A percentile compares a stretch with the other conserved stretches of the same genome.
phyloP scores from a whole-genome alignment of 805 yeast genomes.

The Lipomyces sp. region DNA sequence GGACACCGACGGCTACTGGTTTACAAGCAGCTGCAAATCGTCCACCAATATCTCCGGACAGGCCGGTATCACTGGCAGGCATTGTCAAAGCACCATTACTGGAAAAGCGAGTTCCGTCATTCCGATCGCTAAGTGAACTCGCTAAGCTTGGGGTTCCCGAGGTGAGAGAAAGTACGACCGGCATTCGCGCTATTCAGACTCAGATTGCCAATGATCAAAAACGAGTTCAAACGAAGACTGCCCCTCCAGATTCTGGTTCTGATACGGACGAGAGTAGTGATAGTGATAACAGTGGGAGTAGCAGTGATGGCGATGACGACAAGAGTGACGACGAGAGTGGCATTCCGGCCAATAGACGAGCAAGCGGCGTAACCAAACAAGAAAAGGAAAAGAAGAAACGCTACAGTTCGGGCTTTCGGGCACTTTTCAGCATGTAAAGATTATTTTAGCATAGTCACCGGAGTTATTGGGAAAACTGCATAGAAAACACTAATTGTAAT shows the following conservation, averaged over 20 bases:
- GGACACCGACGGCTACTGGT: neutral
- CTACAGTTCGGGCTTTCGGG: slow-evolving; percentile 28
- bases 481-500: neutral
- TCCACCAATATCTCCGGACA: neutral
- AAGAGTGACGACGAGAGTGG: slow-evolving; percentile 20
- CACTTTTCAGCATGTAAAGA: slow-evolving; percentile 11
- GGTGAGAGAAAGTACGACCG: slow-evolving; percentile 32
- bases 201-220: neutral
- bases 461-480: neutral
- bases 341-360: slow-evolving; percentile 29
- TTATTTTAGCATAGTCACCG: neutral
- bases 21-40: neutral
- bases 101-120: slow-evolving; percentile 33
- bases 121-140: slow-evolving; percentile 29
- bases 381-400: slow-evolving; percentile 14
- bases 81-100: slow-evolving; percentile 6
- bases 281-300: slow-evolving; percentile 15
- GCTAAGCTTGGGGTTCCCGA: slow-evolving; percentile 34
- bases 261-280: slow-evolving; percentile 6
- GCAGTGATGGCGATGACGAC: slow-evolving; percentile 9
- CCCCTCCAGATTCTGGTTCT: neutral
- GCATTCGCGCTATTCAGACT: slow-evolving; percentile 13
- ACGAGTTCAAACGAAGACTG: neutral
- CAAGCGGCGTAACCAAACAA: slow-evolving; percentile 16
- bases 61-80: neutral